Conservation (phyloP, 108 stramenopile genomes). For the Cylindrotheca closterium region DNA sequence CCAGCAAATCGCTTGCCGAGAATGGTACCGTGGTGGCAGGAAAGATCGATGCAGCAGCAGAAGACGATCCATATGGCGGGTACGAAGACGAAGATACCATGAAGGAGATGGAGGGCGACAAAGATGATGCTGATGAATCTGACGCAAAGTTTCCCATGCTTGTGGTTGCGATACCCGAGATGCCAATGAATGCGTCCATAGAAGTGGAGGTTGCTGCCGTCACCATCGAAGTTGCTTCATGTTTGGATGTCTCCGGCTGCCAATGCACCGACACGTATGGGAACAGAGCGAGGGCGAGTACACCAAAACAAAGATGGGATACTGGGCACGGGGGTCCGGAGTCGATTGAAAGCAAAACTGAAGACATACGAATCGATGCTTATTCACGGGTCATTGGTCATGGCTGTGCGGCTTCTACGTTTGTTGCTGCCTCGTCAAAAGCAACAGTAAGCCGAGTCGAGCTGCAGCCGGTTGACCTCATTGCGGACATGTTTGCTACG, state of each 20-base stretch:
- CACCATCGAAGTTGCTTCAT: conserved; percentile 46
- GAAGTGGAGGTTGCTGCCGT: conserved; percentile 79
- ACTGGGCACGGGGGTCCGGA: conserved; percentile 48
- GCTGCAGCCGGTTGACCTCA: conserved; percentile 11
- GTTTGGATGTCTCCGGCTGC: conserved; percentile 34
- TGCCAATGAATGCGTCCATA: conserved; percentile 73
- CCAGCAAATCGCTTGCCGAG: conserved; percentile 26
- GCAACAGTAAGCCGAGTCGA: background rate
- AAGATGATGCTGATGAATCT: conserved; percentile 1
- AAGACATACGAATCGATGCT: conserved; percentile 23
- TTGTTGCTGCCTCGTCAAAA: conserved; percentile 38
- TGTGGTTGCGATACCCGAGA: conserved; percentile 74
- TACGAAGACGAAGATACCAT: conserved; percentile 84
- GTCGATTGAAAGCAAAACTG: background rate
- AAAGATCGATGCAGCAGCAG: conserved; percentile 51
- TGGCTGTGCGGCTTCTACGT: conserved; percentile 40
- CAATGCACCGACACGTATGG: conserved; percentile 2
- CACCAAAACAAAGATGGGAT: conserved; percentile 41
- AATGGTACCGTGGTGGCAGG: conserved; percentile 72
- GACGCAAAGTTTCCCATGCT: conserved; percentile 42
- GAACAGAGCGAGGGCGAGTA: background rate
- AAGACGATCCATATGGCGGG: conserved; percentile 54
- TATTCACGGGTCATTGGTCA: conserved; percentile 38
- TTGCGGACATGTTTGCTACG: conserved; percentile 49
- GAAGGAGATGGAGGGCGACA: conserved; percentile 48